These are phyloP conservation scores for Talaromyces sp. DNA, from an alignment of 2,329 filamentous ascomycete species.

Conservation along the genomic window DNA sequence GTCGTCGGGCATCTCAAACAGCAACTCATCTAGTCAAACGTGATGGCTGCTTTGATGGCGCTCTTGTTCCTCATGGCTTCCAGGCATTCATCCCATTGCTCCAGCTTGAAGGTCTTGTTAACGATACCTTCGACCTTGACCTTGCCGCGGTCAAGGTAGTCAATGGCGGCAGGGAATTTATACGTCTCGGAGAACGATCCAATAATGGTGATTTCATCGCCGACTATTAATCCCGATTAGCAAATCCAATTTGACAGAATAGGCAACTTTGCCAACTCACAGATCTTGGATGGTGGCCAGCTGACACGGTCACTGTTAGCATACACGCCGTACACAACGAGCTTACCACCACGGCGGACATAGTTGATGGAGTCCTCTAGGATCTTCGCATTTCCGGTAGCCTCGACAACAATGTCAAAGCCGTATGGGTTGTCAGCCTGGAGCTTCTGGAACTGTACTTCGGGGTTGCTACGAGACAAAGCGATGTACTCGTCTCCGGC, in stretches of 20 bases:
- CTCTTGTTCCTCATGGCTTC: constrained; percentile 67
- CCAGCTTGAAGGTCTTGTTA: constrained; percentile 68
- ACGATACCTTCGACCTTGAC: constrained; percentile 59
- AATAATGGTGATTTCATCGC: constrained; percentile 65
- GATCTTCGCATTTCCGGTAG: constrained; percentile 64
- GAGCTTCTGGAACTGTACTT: constrained; percentile 57
- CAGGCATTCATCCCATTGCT: constrained; percentile 66
- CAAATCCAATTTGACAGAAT: neutral
- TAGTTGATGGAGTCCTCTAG: constrained; percentile 68
- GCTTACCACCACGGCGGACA: constrained; percentile 64
- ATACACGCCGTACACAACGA: constrained; percentile 70
- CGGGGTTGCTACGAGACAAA: constrained; percentile 47
- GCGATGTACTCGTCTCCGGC: constrained; percentile 46
- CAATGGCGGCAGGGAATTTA: constrained; percentile 60
- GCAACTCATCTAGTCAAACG: constrained; percentile 51
- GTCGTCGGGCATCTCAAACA: neutral
- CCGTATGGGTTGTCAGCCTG: constrained; percentile 64
- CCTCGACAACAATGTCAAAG: constrained; percentile 69
- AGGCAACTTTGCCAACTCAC: constrained; percentile 37
- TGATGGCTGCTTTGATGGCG: constrained; percentile 69
- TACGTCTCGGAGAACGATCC: constrained; percentile 70
- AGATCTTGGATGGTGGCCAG: constrained; percentile 69
- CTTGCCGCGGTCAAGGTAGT: constrained; percentile 45
- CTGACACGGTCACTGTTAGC: constrained; percentile 56
- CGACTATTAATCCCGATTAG: constrained; percentile 20